Conservation (phyloP, 2,329 filamentous ascomycete species). For the Trichoderma cornu-damae region DNA sequence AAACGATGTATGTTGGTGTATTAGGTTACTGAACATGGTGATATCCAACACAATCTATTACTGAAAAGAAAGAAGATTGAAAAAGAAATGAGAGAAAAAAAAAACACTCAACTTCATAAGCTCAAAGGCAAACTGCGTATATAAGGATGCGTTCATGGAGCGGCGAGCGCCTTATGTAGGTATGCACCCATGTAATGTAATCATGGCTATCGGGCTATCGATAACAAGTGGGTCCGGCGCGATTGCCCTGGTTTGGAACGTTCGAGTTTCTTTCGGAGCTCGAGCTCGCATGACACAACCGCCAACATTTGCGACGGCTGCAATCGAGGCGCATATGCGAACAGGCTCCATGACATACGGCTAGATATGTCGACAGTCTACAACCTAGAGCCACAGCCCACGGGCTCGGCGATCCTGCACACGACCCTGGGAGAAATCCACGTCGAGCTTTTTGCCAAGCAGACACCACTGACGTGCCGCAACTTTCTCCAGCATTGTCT, state of each 20-base stretch:
- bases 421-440: slow-evolving; percentile 86
- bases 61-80: too few species aligned
- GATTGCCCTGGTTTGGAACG: background rate
- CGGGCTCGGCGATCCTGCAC: slow-evolving; percentile 83
- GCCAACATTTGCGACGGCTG: background rate
- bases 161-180: too few species aligned
- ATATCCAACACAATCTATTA: too few species aligned
- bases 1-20: too few species aligned
- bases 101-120: background rate
- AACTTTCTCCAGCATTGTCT: slow-evolving; percentile 95
- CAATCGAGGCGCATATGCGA: background rate
- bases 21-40: too few species aligned
- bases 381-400: slow-evolving; percentile 91
- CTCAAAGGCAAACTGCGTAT: background rate
- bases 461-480: slow-evolving; percentile 82
- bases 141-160: background rate
- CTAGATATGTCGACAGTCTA: slow-evolving; percentile 76
- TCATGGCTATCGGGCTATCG: slow-evolving; percentile 6
- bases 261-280: slow-evolving; percentile 5
- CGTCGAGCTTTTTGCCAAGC: slow-evolving; percentile 91
- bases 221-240: slow-evolving; percentile 11
- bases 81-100: too few species aligned
- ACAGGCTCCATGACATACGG: background rate
- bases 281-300: background rate
- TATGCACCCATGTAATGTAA: too few species aligned